phyloP scores from a whole-genome alignment of 2,329 filamentous ascomycete species.

The Hypoxylon sp. region DNA sequence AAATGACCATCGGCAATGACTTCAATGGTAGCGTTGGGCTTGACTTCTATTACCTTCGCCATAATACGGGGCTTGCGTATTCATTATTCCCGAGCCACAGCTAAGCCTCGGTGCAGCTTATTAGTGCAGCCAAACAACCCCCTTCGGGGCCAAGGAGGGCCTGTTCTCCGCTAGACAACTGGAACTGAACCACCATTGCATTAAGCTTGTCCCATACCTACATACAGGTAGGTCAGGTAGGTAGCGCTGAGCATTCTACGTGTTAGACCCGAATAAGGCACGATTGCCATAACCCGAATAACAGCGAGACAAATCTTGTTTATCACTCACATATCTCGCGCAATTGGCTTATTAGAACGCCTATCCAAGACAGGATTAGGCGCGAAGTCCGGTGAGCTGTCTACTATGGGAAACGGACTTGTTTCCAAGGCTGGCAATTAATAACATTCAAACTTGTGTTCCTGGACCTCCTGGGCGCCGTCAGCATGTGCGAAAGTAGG shows the following conservation, averaged over 20 bases:
- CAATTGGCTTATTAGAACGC: constrained; percentile 21
- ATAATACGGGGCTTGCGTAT: constrained; percentile 21
- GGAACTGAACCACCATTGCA: constrained; percentile 24
- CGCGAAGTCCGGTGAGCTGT: constrained; percentile 34
- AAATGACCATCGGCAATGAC: constrained; percentile 20
- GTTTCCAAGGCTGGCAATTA: constrained; percentile 41
- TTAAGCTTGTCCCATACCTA: constrained; percentile 18
- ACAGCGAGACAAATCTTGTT: constrained; percentile 21
- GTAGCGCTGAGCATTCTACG: constrained; percentile 18
- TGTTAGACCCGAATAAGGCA: constrained; percentile 35
- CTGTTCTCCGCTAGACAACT: constrained; percentile 30
- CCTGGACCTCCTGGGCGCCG: constrained; percentile 27
- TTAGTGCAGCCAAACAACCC: constrained; percentile 20
- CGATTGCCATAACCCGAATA: constrained; percentile 23
- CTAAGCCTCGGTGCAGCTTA: constrained; percentile 32
- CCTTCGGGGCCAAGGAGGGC: constrained; percentile 13
- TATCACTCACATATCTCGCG: constrained; percentile 28
- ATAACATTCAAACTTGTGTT: constrained; percentile 21
- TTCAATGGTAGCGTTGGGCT: constrained; percentile 13
- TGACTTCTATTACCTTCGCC: constrained; percentile 23
- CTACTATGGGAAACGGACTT: constrained; percentile 32
- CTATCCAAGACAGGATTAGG: constrained; percentile 36
- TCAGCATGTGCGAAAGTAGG: constrained; percentile 37
- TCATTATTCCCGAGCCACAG: constrained; percentile 30
- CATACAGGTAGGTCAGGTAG: too few species aligned